These are phyloP conservation scores for Rhododendron simsii DNA, from an alignment of 148 eudicot species.

Conservation along the genomic window DNA sequence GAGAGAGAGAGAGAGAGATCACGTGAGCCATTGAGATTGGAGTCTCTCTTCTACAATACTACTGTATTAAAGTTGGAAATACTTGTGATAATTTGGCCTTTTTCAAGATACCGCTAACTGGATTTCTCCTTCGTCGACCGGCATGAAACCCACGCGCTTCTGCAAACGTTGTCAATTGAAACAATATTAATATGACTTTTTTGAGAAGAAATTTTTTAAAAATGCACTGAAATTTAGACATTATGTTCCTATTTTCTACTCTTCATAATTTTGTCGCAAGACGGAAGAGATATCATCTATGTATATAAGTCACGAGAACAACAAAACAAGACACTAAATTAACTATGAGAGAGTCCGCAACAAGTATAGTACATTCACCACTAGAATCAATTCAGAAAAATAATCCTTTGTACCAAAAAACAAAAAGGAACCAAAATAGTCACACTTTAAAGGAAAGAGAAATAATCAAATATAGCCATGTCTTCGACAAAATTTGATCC, in stretches of 20 bases:
- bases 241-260: background rate
- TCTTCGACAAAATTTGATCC: background rate
- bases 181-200: background rate
- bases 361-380: background rate
- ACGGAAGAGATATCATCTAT: background rate
- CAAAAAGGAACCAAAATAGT: background rate
- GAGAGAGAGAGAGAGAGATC: background rate
- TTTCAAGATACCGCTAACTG: slow-evolving; percentile 32
- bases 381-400: no score
- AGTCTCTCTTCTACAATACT: background rate
- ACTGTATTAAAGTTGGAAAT: background rate
- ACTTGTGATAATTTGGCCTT: background rate
- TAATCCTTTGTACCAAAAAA: no score
- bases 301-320: background rate
- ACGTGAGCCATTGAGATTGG: background rate
- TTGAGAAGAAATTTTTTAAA: background rate
- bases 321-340: background rate
- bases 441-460: background rate
- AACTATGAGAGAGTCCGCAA: background rate
- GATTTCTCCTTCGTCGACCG: slow-evolving; percentile 53
- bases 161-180: slow-evolving; percentile 15
- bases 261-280: background rate
- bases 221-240: background rate
- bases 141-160: slow-evolving; percentile 70
- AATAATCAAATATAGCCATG: background rate